Conservation (phyloP, 108 stramenopile species). For the Epithemia pelagica region DNA sequence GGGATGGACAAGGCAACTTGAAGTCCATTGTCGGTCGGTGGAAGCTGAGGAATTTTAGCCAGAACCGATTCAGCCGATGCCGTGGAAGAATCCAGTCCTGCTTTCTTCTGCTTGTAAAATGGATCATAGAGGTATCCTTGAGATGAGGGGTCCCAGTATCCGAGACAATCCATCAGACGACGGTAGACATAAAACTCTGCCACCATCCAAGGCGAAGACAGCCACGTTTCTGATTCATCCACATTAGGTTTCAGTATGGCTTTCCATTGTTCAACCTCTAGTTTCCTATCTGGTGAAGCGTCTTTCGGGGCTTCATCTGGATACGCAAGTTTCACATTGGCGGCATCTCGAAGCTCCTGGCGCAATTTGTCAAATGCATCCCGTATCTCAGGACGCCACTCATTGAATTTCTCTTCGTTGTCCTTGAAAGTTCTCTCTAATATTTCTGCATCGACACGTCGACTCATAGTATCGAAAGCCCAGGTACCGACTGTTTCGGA, state of each 20-base stretch:
- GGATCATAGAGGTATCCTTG: slow-evolving; percentile 81
- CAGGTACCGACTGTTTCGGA: slow-evolving; percentile 84
- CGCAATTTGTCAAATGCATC: slow-evolving; percentile 56
- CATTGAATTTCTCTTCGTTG: slow-evolving; percentile 55
- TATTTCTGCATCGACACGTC: slow-evolving; percentile 88
- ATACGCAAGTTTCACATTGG: slow-evolving; percentile 47
- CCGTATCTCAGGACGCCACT: slow-evolving; percentile 20
- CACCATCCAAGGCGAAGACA: slow-evolving; percentile 93
- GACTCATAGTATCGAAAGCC: slow-evolving; percentile 94
- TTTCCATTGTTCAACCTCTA: slow-evolving; percentile 73
- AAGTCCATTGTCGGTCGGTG: slow-evolving; percentile 43
- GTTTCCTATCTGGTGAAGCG: slow-evolving; percentile 20
- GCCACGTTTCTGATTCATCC: slow-evolving; percentile 69
- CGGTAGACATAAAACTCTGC: slow-evolving; percentile 95
- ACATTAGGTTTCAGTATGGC: slow-evolving; percentile 66
- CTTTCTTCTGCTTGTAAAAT: slow-evolving; percentile 70
- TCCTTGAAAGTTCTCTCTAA: slow-evolving; percentile 85
- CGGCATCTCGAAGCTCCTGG: slow-evolving; percentile 58
- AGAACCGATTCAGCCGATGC: slow-evolving; percentile 66
- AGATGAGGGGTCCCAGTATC: slow-evolving; percentile 71
- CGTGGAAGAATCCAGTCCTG: slow-evolving; percentile 61
- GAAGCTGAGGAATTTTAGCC: slow-evolving; percentile 46
- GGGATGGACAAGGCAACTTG: slow-evolving; percentile 60
- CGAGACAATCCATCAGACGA: slow-evolving; percentile 71
- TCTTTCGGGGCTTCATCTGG: slow-evolving; percentile 50